phyloP scores from a whole-genome alignment of 352 stramenopile species.

The Phytopythium sindhum region DNA sequence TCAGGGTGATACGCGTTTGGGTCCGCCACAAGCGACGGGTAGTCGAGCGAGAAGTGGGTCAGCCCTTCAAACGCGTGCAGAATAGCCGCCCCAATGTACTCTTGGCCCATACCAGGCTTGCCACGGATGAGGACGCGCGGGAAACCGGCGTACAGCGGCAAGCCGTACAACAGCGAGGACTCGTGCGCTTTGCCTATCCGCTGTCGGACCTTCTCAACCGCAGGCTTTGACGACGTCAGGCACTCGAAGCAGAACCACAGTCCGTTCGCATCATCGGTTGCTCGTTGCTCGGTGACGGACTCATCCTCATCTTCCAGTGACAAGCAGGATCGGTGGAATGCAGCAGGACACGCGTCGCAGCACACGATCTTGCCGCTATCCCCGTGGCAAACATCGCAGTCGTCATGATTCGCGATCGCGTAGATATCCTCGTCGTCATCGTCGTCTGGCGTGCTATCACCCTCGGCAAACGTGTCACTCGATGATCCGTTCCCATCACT shows the following conservation, averaged over 20 bases:
- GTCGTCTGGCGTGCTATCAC: slow-evolving; percentile 30
- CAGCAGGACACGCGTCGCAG: slow-evolving; percentile 57
- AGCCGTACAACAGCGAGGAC: slow-evolving; percentile 12
- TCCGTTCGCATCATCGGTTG: slow-evolving; percentile 3
- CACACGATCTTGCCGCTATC: slow-evolving; percentile 53
- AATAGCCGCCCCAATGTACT: slow-evolving; percentile 60
- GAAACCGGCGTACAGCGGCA: slow-evolving; percentile 58
- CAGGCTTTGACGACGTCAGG: slow-evolving; percentile 18
- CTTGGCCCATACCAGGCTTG: slow-evolving; percentile 59
- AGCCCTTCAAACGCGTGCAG: slow-evolving; percentile 75
- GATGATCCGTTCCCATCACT: neutral
- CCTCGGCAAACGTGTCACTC: slow-evolving; percentile 12
- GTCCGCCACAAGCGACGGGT: slow-evolving; percentile 71
- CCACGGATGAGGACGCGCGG: slow-evolving; percentile 69
- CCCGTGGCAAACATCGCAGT: slow-evolving; percentile 70
- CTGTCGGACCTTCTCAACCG: slow-evolving; percentile 20
- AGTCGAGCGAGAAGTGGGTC: slow-evolving; percentile 78
- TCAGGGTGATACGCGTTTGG: slow-evolving; percentile 57
- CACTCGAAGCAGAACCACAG: slow-evolving; percentile 67
- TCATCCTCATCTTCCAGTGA: slow-evolving; percentile 10
- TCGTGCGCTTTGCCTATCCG: slow-evolving; percentile 24
- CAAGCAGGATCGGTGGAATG: slow-evolving; percentile 57
- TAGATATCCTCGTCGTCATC: slow-evolving; percentile 75
- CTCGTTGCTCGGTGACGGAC: neutral
- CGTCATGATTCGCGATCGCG: slow-evolving; percentile 45